These are phyloP conservation scores for Pochonia chlamydosporia DNA, from an alignment of 2,329 filamentous ascomycete genomes.

Conservation along the genomic window DNA sequence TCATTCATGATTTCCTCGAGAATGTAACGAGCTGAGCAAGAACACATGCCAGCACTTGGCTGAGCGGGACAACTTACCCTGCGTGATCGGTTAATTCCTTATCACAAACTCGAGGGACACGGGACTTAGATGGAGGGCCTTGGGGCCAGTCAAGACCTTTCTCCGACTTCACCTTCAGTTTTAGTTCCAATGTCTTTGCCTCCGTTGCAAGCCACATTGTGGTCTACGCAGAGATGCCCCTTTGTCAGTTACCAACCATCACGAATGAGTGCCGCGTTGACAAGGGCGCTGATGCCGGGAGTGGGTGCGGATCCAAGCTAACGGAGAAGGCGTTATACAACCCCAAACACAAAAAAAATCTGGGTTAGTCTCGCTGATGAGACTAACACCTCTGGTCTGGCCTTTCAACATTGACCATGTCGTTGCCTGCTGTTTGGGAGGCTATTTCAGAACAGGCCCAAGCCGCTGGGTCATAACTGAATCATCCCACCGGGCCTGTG, in stretches of 20 bases:
- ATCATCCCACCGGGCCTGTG: conserved; percentile 6
- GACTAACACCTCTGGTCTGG: not conserved
- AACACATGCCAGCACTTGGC: too few relatives aligned
- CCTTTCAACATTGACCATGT: not conserved
- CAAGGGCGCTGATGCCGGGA: not conserved
- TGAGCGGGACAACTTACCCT: conserved; percentile 5
- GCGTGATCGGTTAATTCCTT: conserved; percentile 2
- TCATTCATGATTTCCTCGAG: too few relatives aligned
- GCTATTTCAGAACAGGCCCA: conserved; percentile 1
- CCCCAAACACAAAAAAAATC: not conserved
- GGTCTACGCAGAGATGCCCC: not conserved
- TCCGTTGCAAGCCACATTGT: conserved; percentile 4
- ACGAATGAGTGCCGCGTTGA: not conserved
- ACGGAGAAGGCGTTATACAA: not conserved
- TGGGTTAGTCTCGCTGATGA: not conserved
- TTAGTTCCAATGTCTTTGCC: not conserved
- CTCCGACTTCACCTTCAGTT: not conserved
- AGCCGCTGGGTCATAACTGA: conserved; percentile 4
- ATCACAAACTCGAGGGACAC: too few relatives aligned
- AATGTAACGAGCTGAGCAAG: too few relatives aligned
- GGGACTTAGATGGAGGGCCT: too few relatives aligned
- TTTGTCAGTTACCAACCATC: conserved; percentile 1
- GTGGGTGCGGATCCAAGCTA: not conserved
- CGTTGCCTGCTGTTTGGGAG: not conserved
- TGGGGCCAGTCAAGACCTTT: too few relatives aligned